phyloP scores from a whole-genome alignment of 176 grass and related monocot genomes.

The Carex myosuroides region DNA sequence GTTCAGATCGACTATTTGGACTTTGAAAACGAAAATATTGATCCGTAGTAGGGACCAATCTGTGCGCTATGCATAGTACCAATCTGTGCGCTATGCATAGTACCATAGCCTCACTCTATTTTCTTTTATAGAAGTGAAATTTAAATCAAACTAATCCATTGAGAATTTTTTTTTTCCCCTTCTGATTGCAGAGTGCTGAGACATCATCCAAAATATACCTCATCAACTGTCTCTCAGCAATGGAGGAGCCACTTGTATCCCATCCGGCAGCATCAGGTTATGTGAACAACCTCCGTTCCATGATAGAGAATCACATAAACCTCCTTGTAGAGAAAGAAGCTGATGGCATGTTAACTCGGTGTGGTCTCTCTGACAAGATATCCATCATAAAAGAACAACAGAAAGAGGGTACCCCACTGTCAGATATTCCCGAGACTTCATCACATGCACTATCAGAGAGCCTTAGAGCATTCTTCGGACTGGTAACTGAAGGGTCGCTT shows the following conservation, averaged over 20 bases:
- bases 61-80: too few species aligned
- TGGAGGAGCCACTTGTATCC: constrained; percentile 66
- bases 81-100: too few species aligned
- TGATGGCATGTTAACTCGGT: constrained; percentile 63
- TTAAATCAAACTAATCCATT: constrained; percentile 16
- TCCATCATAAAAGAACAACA: constrained; percentile 54
- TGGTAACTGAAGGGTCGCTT: constrained; percentile 79
- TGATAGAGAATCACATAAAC: constrained; percentile 50
- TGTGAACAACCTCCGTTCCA: constrained; percentile 47
- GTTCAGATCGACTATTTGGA: too few species aligned
- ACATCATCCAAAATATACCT: constrained; percentile 78
- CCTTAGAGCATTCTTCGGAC: constrained; percentile 67
- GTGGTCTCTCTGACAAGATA: constrained; percentile 63
- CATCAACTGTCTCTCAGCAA: constrained; percentile 95
- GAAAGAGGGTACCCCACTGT: constrained; percentile 32
- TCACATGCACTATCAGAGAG: constrained; percentile 57
- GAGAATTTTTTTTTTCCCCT: constrained; percentile 15
- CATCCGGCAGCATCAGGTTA: constrained; percentile 68
- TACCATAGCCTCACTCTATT: background rate
- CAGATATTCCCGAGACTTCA: constrained; percentile 57
- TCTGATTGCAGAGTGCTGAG: constrained; percentile 55
- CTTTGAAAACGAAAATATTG: too few species aligned
- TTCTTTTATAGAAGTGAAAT: constrained; percentile 6
- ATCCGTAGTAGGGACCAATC: too few species aligned
- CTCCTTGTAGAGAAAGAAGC: constrained; percentile 66